Conservation (phyloP, 2,329 filamentous ascomycete genomes). For the Alternaria gaisen region DNA sequence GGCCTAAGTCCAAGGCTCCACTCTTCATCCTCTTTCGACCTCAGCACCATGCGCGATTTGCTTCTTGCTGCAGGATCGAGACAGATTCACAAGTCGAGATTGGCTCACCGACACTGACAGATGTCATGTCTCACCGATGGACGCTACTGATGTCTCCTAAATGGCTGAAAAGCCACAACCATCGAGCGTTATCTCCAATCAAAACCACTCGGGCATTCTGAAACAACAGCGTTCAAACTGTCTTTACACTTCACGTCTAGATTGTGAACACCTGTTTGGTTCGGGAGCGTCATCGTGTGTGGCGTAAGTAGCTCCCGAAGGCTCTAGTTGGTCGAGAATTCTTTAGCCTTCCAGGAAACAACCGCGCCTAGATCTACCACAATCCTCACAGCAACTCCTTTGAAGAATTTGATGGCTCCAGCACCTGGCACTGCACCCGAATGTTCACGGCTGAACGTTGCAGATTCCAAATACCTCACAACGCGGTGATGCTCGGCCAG, state of each 20-base stretch:
- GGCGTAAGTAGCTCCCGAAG: neutral
- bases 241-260: neutral
- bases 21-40: neutral
- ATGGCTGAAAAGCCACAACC: neutral
- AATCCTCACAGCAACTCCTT: neutral
- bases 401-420: neutral
- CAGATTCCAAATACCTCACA: neutral
- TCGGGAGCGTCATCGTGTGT: neutral
- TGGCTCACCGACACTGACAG: conserved; percentile 3
- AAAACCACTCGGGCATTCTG: neutral
- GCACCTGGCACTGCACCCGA: neutral
- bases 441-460: neutral
- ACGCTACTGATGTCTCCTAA: neutral
- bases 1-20: conserved; percentile 1
- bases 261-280: neutral
- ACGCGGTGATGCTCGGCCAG: neutral
- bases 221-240: neutral
- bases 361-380: neutral
- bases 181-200: neutral
- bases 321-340: conserved; percentile 1
- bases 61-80: conserved; percentile 4
- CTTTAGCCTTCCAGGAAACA: neutral
- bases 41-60: conserved; percentile 1
- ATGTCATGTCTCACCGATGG: neutral
- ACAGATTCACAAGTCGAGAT: neutral